Evolutionary conservation across 2,329 filamentous ascomycete genomes (phyloP).

Genomic region (Fusarium coffeatum): DNA sequence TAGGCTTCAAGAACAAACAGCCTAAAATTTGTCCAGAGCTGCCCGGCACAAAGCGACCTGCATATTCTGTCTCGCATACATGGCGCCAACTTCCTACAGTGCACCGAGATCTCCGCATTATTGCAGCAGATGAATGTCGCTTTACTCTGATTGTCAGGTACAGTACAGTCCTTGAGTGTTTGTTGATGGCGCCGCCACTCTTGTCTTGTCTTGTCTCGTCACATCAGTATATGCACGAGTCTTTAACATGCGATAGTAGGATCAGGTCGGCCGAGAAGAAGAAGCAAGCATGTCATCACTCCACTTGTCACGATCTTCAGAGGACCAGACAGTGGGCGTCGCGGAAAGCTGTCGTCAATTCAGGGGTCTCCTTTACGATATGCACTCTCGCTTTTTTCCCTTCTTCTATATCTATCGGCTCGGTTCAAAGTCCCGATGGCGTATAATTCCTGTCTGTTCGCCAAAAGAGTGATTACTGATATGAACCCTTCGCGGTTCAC

Average conservation of each 20-base stretch:
- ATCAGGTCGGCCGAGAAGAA: not conserved
- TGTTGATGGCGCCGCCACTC: slow-evolving; percentile 30
- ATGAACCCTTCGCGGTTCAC: not conserved
- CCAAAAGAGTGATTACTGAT: not conserved
- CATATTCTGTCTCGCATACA: not conserved
- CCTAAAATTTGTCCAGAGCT: not conserved
- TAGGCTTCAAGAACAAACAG: not conserved
- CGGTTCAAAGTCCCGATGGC: not conserved
- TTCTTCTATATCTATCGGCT: not conserved
- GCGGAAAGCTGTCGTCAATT: not conserved
- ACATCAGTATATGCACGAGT: not conserved
- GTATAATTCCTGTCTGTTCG: not conserved
- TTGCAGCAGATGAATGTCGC: slow-evolving; percentile 11
- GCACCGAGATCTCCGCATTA: not conserved
- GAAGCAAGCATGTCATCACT: slow-evolving; percentile 13
- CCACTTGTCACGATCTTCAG: not conserved
- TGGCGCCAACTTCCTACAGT: not conserved
- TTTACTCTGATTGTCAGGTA: slow-evolving; percentile 8
- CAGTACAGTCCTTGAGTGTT: not conserved
- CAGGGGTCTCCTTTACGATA: not conserved
- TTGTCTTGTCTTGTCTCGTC: not conserved
- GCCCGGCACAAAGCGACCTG: not conserved
- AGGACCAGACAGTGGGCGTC: not conserved
- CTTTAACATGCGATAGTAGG: not conserved
- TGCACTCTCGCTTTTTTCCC: slow-evolving; percentile 7